Evolutionary conservation across 2,329 filamentous ascomycete genomes (phyloP).

Genomic region (Alternaria conjuncta): DNA sequence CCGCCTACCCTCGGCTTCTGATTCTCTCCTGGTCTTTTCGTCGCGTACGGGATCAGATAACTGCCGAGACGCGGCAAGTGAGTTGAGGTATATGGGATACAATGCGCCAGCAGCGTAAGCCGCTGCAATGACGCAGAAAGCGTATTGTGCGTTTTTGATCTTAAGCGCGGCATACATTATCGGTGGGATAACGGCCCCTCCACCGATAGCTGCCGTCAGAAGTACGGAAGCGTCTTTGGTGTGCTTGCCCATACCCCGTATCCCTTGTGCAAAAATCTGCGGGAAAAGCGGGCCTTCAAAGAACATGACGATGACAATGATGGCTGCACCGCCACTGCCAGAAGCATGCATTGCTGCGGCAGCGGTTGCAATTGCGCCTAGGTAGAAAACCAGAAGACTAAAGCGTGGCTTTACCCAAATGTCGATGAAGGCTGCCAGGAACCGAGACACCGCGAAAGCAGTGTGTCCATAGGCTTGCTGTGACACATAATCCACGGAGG

Average conservation of each 20-base stretch:
- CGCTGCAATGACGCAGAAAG: constrained; percentile 61
- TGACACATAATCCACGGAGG: constrained; percentile 47
- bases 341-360: constrained; percentile 57
- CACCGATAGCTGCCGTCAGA: constrained; percentile 62
- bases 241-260: constrained; percentile 64
- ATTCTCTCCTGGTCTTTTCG: constrained; percentile 36
- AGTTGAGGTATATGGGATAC: constrained; percentile 62
- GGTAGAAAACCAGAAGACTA: constrained; percentile 61
- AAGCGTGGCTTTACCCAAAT: constrained; percentile 64
- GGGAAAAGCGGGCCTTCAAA: constrained; percentile 68
- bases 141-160: constrained; percentile 52
- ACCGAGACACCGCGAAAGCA: constrained; percentile 64
- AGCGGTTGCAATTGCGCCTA: constrained; percentile 60
- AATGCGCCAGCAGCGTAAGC: constrained; percentile 59
- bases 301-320: constrained; percentile 62
- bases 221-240: constrained; percentile 64
- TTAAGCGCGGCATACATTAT: constrained; percentile 58
- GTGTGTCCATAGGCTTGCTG: constrained; percentile 63
- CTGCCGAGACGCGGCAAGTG: constrained; percentile 54
- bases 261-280: constrained; percentile 63
- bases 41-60: constrained; percentile 59
- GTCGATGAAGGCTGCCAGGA: constrained; percentile 60
- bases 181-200: constrained; percentile 63
- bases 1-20: constrained; percentile 29
- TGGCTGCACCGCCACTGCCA: constrained; percentile 52